These are phyloP conservation scores for Leptographium wingfieldii DNA, from an alignment of 2,329 filamentous ascomycete species.

Conservation along the genomic window DNA sequence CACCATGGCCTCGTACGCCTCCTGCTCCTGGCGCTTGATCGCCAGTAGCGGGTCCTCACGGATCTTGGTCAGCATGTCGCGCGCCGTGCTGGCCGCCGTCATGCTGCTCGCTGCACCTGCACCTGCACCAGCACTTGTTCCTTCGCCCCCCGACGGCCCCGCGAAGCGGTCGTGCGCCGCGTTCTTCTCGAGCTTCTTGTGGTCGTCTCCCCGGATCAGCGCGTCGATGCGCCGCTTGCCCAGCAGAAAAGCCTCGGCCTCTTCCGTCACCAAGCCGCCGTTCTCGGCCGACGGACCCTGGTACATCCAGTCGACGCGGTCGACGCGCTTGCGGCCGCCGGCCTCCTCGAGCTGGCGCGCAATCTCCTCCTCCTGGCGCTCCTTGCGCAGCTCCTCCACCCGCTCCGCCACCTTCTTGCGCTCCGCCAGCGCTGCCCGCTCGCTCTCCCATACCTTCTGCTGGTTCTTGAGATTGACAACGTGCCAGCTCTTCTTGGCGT, in stretches of 20 bases:
- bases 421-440: slow-evolving; percentile 85
- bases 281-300: slow-evolving; percentile 70
- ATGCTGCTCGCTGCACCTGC: not conserved
- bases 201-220: slow-evolving; percentile 63
- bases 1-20: slow-evolving; percentile 68
- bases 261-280: slow-evolving; percentile 59
- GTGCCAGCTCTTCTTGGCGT: slow-evolving; percentile 92
- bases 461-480: slow-evolving; percentile 85
- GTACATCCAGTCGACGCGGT: slow-evolving; percentile 98
- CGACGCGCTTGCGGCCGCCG: slow-evolving; percentile 65
- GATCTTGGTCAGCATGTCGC: slow-evolving; percentile 77
- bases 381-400: slow-evolving; percentile 85
- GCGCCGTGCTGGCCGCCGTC: slow-evolving; percentile 31
- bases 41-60: slow-evolving; percentile 82
- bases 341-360: slow-evolving; percentile 80
- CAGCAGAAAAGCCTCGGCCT: slow-evolving; percentile 85
- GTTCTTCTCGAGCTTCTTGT: slow-evolving; percentile 68
- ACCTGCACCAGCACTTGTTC: not conserved
- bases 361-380: slow-evolving; percentile 83
- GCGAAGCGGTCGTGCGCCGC: slow-evolving; percentile 45
- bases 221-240: slow-evolving; percentile 88
- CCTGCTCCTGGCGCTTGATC: slow-evolving; percentile 86
- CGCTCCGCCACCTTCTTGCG: slow-evolving; percentile 88
- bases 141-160: slow-evolving; percentile 22
- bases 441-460: slow-evolving; percentile 78